Evolutionary conservation across 2,329 filamentous ascomycete genomes (phyloP), one percentile per base, ranked within the genome.

Genomic region (Neoscytalidium dimidiatum): DNA sequence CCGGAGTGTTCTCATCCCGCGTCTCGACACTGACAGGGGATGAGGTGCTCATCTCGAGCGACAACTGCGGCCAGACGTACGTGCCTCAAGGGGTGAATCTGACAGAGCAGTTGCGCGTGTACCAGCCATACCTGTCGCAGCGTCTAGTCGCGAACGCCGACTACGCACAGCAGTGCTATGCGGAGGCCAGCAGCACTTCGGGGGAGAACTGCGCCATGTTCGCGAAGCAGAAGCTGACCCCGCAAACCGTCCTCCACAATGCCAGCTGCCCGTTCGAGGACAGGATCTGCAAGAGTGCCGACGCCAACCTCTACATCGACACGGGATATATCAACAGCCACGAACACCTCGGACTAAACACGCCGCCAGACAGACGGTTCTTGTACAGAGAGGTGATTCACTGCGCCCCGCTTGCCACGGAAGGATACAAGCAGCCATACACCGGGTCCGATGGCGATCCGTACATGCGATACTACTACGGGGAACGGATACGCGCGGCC

Each of bases 271-370:
- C 72, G 2, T 73, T 72, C 51, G 61, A 48, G 1, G 38, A 64
- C 5, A 53, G 65, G 3, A 70, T 72, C 8, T 73, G 71, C 56
- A 68, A 65, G 35, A 26, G 56, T 4, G 28, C 66, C 11, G 60
- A 67, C 4, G 65, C 65, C 0, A 71, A 71, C 19, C 28, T 73
- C 3, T 44, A 68, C 9, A 35, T 74, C 29, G 71, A 74, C 51
- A 71, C 71, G 1, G 72, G 72, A 3, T 66, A 65, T 23, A 44
- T 73, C 2, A 66, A 73, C 62, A 72, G 68, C 56, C 64, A 69
- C 21, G 3, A 67, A 0, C 58, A 74, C 49, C 65, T 74, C 3
- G 72, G 71, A 8, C 68, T 74, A 57, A 74, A 74, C 33, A 51
- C 69, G 1, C 66, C 69, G 1, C 68, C 70, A 1, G 56, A 65